These are phyloP conservation scores for Aspergillus tanneri DNA, from an alignment of 2,329 filamentous ascomycete species.

Conservation along the genomic window DNA sequence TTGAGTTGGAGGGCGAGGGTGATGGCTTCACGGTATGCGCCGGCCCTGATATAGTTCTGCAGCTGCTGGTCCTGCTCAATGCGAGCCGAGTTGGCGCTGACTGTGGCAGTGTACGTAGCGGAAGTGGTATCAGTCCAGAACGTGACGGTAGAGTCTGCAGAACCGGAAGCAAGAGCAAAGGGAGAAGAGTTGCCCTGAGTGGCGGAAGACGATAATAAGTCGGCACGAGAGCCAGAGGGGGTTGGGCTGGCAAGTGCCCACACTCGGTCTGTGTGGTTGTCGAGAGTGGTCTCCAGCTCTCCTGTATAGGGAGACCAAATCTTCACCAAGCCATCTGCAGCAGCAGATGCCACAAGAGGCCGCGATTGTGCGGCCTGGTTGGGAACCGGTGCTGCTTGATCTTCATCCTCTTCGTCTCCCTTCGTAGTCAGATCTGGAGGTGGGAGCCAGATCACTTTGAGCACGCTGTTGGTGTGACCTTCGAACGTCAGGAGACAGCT, in stretches of 20 bases:
- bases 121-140: conserved; percentile 94
- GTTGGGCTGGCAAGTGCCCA: conserved; percentile 78
- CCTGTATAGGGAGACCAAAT: conserved; percentile 88
- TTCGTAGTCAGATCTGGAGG: conserved; percentile 42
- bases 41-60: conserved; percentile 84
- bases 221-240: conserved; percentile 34
- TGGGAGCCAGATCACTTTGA: conserved; percentile 88
- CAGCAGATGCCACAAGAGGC: conserved; percentile 70
- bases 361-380: conserved; percentile 34
- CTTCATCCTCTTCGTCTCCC: conserved; percentile 37
- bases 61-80: conserved; percentile 94
- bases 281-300: conserved; percentile 82
- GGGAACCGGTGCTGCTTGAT: conserved; percentile 31
- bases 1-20: conserved; percentile 89
- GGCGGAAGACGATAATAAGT: conserved; percentile 31
- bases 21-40: conserved; percentile 90
- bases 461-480: conserved; percentile 90
- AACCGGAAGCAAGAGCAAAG: conserved; percentile 80
- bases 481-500: conserved; percentile 91
- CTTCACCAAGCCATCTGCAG: conserved; percentile 92
- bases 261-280: conserved; percentile 95
- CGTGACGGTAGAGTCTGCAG: conserved; percentile 86
- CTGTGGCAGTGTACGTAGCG: conserved; percentile 71
- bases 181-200: conserved; percentile 38
- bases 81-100: conserved; percentile 70